These are phyloP conservation scores for Pleurostoma richardsiae DNA, from an alignment of 2,329 filamentous ascomycete species.

Conservation along the genomic window DNA sequence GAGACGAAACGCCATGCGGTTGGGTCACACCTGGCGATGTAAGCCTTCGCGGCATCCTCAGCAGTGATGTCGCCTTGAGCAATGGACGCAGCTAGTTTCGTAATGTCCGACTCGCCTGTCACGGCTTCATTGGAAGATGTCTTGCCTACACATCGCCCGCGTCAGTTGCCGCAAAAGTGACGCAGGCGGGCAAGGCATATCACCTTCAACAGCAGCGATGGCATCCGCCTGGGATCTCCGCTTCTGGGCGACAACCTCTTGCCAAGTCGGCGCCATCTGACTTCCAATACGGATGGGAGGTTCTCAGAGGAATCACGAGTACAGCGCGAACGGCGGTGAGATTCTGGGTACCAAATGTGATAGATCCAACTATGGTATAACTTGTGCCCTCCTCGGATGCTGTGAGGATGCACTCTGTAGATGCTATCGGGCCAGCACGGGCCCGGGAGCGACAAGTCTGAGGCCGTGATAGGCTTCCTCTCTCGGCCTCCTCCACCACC, in stretches of 20 bases:
- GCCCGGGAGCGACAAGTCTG: too few species aligned
- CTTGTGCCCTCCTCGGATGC: too few species aligned
- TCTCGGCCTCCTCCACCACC: too few species aligned
- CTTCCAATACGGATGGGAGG: neutral
- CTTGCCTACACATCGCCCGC: too few species aligned
- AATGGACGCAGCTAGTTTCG: neutral
- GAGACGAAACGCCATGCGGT: neutral
- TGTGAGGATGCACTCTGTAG: too few species aligned
- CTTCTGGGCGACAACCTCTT: constrained; percentile 5
- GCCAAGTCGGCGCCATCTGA: constrained; percentile 1
- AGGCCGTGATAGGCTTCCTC: too few species aligned
- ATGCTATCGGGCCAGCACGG: too few species aligned
- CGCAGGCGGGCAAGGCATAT: neutral
- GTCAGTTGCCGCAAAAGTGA: too few species aligned
- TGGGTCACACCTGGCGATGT: neutral
- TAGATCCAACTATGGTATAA: too few species aligned
- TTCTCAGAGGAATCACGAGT: neutral
- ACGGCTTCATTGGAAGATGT: neutral
- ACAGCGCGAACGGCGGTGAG: too few species aligned
- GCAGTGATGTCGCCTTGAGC: neutral
- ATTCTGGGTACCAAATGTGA: too few species aligned
- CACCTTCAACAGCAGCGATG: neutral
- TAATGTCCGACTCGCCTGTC: neutral
- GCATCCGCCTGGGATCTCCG: neutral
- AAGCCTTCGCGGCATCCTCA: neutral